Percentiles rank a stretch among this genome's conserved stretches.
Evolutionary conservation across 2,329 filamentous ascomycete species (phyloP).

Genomic region (Cryphonectria carpinicola): DNA sequence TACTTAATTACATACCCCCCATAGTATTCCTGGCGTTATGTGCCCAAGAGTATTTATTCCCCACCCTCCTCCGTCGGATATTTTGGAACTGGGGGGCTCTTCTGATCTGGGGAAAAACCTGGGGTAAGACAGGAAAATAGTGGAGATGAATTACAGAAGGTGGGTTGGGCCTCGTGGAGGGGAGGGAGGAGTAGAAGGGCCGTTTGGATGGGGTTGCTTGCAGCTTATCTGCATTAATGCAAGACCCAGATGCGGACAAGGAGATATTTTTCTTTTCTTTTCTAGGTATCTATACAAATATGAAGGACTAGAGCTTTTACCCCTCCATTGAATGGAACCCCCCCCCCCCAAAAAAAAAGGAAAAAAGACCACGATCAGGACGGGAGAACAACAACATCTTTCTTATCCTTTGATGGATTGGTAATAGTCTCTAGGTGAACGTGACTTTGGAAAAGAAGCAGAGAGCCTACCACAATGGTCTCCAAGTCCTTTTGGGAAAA

Average conservation of each 20-base stretch:
- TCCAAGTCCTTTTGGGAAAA: slow-evolving; percentile 49
- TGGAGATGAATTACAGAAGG: background rate
- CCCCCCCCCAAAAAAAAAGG: too few relatives aligned
- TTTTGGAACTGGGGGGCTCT: background rate
- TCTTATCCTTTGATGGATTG: background rate
- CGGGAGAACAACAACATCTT: background rate
- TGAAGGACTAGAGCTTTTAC: background rate
- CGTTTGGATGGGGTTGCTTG: background rate
- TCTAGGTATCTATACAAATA: too few relatives aligned
- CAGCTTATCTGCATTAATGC: background rate
- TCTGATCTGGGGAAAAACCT: slow-evolving; percentile 1
- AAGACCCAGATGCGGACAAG: background rate
- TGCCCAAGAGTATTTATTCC: background rate
- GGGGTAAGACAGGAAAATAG: background rate
- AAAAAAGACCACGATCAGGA: background rate
- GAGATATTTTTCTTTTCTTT: too few relatives aligned
- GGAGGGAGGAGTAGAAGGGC: background rate
- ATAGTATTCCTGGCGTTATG: background rate
- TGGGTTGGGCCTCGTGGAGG: background rate
- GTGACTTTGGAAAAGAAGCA: background rate
- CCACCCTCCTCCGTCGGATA: background rate
- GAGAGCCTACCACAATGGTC: slow-evolving; percentile 41
- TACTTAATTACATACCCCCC: background rate
- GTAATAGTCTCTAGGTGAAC: background rate
- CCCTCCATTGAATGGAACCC: background rate